These are phyloP conservation scores for Curvularia lunata DNA, from an alignment of 2,329 filamentous ascomycete genomes.

Conservation along the genomic window DNA sequence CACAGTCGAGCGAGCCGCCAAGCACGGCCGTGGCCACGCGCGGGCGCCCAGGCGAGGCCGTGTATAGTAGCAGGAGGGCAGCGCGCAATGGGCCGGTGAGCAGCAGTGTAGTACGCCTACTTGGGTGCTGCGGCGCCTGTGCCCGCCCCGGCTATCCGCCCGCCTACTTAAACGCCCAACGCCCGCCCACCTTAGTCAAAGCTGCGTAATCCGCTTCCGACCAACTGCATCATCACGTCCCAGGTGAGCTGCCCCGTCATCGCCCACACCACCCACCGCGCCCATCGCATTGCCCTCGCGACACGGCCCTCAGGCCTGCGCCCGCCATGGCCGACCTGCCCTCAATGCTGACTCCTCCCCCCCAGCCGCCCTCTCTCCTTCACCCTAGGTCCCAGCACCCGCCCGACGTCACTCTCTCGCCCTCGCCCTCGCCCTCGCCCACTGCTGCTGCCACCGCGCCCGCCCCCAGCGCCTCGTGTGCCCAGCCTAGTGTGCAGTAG, in stretches of 20 bases:
- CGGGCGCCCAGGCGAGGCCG: too few relatives aligned
- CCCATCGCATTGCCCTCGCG: slow-evolving; percentile 17
- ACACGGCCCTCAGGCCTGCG: slow-evolving; percentile 17
- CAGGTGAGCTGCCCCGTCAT: slow-evolving; percentile 27
- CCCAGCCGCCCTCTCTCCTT: slow-evolving; percentile 10
- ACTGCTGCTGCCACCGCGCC: not conserved
- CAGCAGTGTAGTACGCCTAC: not conserved
- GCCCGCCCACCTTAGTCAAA: slow-evolving; percentile 29
- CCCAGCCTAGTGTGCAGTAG: not conserved
- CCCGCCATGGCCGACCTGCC: not conserved
- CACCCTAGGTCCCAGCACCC: slow-evolving; percentile 8
- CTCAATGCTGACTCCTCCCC: slow-evolving; percentile 21
- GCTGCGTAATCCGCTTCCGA: slow-evolving; percentile 28
- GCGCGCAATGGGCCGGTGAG: too few relatives aligned
- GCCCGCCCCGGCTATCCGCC: slow-evolving; percentile 9
- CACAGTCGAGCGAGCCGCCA: not conserved
- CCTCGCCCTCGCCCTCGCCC: slow-evolving; percentile 2
- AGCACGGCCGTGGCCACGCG: not conserved
- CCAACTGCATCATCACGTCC: slow-evolving; percentile 28
- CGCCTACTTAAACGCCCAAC: slow-evolving; percentile 17
- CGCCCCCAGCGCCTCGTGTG: not conserved
- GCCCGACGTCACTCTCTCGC: slow-evolving; percentile 22
- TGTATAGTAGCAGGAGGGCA: too few relatives aligned
- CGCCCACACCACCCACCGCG: slow-evolving; percentile 12
- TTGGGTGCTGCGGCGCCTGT: not conserved